Evolutionary conservation across 2,329 filamentous ascomycete species (phyloP).

Genomic region (Aotearoamyces nothofagi): DNA sequence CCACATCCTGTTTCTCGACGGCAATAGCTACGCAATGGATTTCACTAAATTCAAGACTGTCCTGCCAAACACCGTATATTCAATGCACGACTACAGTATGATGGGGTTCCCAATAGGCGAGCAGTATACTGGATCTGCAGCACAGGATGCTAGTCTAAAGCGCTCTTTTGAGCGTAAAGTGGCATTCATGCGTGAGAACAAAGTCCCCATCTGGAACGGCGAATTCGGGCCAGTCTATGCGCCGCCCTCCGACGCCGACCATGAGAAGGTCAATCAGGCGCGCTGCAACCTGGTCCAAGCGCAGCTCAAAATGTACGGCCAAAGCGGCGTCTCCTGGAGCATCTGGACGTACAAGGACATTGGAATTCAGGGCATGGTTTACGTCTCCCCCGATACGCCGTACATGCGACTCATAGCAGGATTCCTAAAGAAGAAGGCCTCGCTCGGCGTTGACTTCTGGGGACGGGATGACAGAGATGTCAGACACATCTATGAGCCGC

Average conservation of each 20-base stretch:
- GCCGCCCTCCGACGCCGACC: constrained; percentile 15
- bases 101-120: constrained; percentile 31
- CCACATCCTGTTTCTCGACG: constrained; percentile 34
- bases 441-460: constrained; percentile 38
- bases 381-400: constrained; percentile 26
- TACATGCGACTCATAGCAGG: constrained; percentile 35
- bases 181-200: constrained; percentile 25
- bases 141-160: constrained; percentile 27
- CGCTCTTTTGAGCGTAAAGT: constrained; percentile 26
- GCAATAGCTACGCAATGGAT: constrained; percentile 38
- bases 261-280: constrained; percentile 24
- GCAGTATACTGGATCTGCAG: constrained; percentile 24
- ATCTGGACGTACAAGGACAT: constrained; percentile 47
- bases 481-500: constrained; percentile 21
- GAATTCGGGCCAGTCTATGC: constrained; percentile 33
- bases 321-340: constrained; percentile 35
- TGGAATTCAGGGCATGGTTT: constrained; percentile 38
- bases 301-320: constrained; percentile 34
- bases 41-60: constrained; percentile 26
- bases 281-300: constrained; percentile 29
- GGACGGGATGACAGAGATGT: constrained; percentile 30
- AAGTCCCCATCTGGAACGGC: constrained; percentile 31
- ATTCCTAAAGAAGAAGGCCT: constrained; percentile 39
- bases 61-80: constrained; percentile 33
- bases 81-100: constrained; percentile 35